Percentiles rank a stretch among this genome's conserved stretches.
Conservation (phyloP, 176 grass and related monocot genomes). For the Oryza australiensis region DNA sequence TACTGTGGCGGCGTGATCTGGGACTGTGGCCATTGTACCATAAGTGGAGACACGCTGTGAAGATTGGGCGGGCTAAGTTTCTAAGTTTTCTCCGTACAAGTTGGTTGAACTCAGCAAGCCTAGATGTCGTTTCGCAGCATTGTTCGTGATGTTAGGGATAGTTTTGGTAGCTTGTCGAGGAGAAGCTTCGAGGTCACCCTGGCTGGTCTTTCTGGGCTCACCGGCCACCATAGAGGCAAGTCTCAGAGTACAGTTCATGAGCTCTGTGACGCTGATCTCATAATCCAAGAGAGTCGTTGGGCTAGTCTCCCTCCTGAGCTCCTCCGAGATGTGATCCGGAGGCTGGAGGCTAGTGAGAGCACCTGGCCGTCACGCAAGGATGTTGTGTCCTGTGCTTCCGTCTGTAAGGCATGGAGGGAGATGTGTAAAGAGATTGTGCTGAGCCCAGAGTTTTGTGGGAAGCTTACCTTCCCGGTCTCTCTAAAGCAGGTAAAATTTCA, state of each 20-base stretch:
- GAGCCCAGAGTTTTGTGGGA: conserved; percentile 78
- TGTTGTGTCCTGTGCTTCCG: conserved; percentile 86
- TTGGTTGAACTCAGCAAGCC: background rate
- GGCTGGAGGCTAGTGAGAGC: conserved; percentile 82
- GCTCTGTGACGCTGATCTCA: conserved; percentile 45
- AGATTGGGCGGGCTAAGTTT: conserved; percentile 11
- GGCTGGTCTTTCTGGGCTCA: conserved; percentile 59
- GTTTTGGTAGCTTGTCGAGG: conserved; percentile 83
- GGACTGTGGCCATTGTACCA: conserved; percentile 10
- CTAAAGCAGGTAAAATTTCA: conserved; percentile 75
- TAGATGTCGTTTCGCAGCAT: conserved; percentile 94
- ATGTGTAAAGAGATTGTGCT: conserved; percentile 92
- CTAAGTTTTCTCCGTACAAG: background rate
- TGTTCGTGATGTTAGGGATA: conserved; percentile 78
- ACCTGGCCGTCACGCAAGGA: conserved; percentile 80
- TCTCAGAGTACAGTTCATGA: conserved; percentile 76
- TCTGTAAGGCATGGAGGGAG: conserved; percentile 88
- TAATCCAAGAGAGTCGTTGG: conserved; percentile 78
- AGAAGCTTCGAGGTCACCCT: conserved; percentile 90
- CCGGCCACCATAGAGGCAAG: conserved; percentile 53
- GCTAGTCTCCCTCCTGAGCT: conserved; percentile 85
- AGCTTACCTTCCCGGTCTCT: conserved; percentile 94
- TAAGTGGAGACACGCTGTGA: conserved; percentile 5
- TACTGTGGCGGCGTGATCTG: conserved; percentile 3
- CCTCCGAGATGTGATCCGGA: conserved; percentile 77